These are phyloP conservation scores for Myriosclerotinia curreyana DNA, from an alignment of 2,329 filamentous ascomycete species.

Conservation along the genomic window DNA sequence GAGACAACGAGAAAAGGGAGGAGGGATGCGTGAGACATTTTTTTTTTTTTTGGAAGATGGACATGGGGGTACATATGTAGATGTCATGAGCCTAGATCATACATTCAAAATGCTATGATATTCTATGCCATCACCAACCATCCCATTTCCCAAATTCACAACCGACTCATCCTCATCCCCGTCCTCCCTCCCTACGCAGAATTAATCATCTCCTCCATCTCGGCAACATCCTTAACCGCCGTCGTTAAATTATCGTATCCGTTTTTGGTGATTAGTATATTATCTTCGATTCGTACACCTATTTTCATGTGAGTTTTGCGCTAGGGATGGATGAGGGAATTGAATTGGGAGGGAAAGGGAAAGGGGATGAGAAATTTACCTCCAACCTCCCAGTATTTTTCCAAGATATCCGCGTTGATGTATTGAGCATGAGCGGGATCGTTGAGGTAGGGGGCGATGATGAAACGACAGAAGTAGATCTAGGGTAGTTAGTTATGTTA, in stretches of 20 bases:
- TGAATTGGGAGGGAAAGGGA: background rate
- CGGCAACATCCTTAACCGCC: constrained; percentile 63
- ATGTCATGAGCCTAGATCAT: too few species aligned
- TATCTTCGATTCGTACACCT: constrained; percentile 63
- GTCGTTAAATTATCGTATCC: constrained; percentile 72
- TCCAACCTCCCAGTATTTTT: constrained; percentile 79
- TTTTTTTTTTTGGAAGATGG: too few species aligned
- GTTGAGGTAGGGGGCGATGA: constrained; percentile 75
- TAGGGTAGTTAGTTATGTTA: constrained; percentile 34
- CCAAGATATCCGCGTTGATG: constrained; percentile 70
- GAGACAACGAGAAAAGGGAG: too few species aligned
- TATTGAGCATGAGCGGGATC: constrained; percentile 70
- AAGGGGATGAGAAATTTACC: constrained; percentile 36
- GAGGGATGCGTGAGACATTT: too few species aligned
- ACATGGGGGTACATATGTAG: too few species aligned
- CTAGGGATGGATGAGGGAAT: background rate
- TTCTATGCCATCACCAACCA: too few species aligned
- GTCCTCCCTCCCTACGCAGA: background rate
- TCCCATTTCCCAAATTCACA: too few species aligned
- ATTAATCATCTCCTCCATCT: constrained; percentile 49
- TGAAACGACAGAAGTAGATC: constrained; percentile 90
- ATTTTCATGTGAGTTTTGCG: background rate
- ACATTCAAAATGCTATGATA: too few species aligned
- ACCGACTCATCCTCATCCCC: too few species aligned
- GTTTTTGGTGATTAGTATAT: constrained; percentile 66